A percentile compares a stretch with the other conserved stretches of the same genome.
Evolutionary conservation across 129 eudicot species (phyloP).

Genomic region (Mikania micrantha): DNA sequence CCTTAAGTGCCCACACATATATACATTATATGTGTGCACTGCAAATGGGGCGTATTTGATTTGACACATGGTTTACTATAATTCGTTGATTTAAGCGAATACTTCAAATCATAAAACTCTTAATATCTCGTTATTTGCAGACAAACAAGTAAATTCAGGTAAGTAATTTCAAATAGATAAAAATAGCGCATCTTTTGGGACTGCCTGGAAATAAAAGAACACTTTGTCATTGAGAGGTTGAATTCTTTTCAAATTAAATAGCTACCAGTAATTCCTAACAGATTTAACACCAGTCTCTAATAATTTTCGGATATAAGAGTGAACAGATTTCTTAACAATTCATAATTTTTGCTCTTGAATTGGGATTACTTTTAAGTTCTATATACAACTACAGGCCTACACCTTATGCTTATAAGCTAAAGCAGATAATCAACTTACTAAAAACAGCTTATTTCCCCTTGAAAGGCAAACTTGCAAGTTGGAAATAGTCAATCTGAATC

Average conservation of each 20-base stretch:
- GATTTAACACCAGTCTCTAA: background rate
- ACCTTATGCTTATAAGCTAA: background rate
- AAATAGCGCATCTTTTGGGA: background rate
- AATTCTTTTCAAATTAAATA: background rate
- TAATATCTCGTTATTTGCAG: background rate
- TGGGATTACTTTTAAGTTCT: background rate
- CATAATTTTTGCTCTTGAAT: background rate
- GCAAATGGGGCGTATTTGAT: no score
- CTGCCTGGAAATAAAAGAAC: background rate
- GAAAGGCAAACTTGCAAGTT: no score
- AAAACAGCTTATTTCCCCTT: background rate
- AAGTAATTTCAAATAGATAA: background rate
- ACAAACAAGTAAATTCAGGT: background rate
- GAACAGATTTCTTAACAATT: background rate
- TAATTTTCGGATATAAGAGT: background rate
- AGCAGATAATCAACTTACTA: background rate
- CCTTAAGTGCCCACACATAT: no score
- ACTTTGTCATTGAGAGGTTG: background rate
- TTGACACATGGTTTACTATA: background rate
- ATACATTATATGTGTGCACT: no score
- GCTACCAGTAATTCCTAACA: background rate
- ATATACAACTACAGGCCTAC: background rate
- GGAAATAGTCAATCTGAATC: background rate
- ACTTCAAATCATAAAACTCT: background rate
- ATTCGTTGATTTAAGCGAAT: background rate